These are phyloP conservation scores for Ocimum tenuiflorum DNA, from an alignment of 257 asterid species.

Conservation along the genomic window DNA sequence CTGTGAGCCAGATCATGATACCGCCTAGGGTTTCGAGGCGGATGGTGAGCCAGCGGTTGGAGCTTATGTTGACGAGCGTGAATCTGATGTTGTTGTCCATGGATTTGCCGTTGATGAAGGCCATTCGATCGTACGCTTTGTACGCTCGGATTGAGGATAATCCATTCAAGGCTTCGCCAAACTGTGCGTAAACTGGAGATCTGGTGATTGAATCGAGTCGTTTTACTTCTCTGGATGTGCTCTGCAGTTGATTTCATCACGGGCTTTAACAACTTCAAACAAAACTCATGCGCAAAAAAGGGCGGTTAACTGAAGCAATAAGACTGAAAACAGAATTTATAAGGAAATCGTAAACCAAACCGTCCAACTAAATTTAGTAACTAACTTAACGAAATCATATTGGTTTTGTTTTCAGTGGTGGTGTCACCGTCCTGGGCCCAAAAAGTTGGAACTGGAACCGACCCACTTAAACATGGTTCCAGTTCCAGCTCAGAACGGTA, in stretches of 20 bases:
- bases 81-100: conserved; percentile 71
- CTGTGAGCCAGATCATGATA: conserved; percentile 73
- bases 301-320: too few species aligned
- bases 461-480: too few species aligned
- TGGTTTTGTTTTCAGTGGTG: too few species aligned
- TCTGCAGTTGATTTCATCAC: conserved; percentile 42
- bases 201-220: conserved; percentile 73
- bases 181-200: conserved; percentile 80
- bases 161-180: conserved; percentile 75
- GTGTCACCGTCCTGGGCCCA: too few species aligned
- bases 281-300: too few species aligned
- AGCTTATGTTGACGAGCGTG: conserved; percentile 56
- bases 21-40: conserved; percentile 70
- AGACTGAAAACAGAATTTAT: too few species aligned
- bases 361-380: too few species aligned
- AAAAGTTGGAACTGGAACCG: too few species aligned
- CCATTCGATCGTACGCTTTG: conserved; percentile 65
- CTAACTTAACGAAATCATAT: too few species aligned
- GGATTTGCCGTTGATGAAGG: conserved; percentile 50
- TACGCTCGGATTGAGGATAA: conserved; percentile 73
- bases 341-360: too few species aligned
- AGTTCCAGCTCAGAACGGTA: too few species aligned
- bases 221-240: conserved; percentile 77
- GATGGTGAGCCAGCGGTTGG: conserved; percentile 76
- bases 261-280: background rate